phyloP scores from a whole-genome alignment of 1,139 yeast species.

The Yamadazyma oceani region DNA sequence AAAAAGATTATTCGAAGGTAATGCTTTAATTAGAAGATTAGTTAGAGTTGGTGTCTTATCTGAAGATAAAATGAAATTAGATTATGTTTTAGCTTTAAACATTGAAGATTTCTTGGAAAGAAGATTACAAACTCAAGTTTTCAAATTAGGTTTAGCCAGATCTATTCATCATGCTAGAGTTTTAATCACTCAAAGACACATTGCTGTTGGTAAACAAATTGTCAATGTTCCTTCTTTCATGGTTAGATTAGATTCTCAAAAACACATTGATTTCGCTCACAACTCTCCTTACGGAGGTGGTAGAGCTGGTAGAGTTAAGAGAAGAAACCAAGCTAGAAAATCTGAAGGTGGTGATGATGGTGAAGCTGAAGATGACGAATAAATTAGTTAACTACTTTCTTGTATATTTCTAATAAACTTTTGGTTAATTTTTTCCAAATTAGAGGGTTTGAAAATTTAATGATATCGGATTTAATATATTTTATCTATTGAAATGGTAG shows the following conservation, averaged over 20 bases:
- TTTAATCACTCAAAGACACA: conserved; percentile 97
- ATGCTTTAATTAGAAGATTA: conserved; percentile 97
- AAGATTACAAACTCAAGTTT: conserved; percentile 99
- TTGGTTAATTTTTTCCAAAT: conserved; percentile 18
- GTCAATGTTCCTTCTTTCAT: conserved; percentile 99
- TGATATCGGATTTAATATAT: conserved; percentile 2
- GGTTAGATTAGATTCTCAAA: conserved; percentile 99
- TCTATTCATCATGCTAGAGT: conserved; percentile 99
- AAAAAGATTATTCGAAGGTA: conserved; percentile 99
- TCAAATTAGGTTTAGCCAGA: conserved; percentile 99
- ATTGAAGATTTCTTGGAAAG: conserved; percentile 99
- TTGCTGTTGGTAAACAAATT: conserved; percentile 99
- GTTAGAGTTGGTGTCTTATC: conserved; percentile 98
- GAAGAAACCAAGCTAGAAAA: conserved; percentile 81
- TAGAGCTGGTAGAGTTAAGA: conserved; percentile 99
- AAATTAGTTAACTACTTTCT: conserved; percentile 26
- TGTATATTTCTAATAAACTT: conserved; percentile 13
- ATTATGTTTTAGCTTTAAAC: conserved; percentile 98
- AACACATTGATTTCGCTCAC: conserved; percentile 99
- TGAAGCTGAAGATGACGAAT: conserved; percentile 60
- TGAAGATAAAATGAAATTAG: conserved; percentile 99
- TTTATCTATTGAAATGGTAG: background rate
- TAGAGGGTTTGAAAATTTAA: conserved; percentile 8
- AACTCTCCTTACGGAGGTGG: conserved; percentile 99
- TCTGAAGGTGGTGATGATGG: conserved; percentile 64